A percentile compares a stretch with the other conserved stretches of the same genome.
Conservation (phyloP, 805 yeast species). For the Spencermartinsiella europaea region DNA sequence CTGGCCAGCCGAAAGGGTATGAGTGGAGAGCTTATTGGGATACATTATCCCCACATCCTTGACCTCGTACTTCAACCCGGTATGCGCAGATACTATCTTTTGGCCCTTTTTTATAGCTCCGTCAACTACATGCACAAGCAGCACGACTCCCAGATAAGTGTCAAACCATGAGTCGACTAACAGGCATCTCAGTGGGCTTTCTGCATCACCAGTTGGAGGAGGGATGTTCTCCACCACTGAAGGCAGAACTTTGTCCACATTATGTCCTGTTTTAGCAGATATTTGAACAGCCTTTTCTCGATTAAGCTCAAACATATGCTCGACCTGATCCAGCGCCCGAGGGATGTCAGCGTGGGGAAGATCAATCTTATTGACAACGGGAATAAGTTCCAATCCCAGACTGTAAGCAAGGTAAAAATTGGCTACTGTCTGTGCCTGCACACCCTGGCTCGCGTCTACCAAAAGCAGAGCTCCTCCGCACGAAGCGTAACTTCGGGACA, state of each 20-base stretch:
- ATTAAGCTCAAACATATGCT: slow-evolving; percentile 73
- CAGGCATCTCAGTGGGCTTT: slow-evolving; percentile 60
- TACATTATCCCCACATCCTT: slow-evolving; percentile 95
- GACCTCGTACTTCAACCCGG: slow-evolving; percentile 71
- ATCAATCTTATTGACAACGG: slow-evolving; percentile 90
- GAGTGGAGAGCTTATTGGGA: slow-evolving; percentile 73
- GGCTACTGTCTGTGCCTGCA: slow-evolving; percentile 98
- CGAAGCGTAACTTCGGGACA: slow-evolving; percentile 87
- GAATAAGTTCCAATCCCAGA: slow-evolving; percentile 73
- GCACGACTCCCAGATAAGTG: slow-evolving; percentile 82
- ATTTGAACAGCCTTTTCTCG: slow-evolving; percentile 71
- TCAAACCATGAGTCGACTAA: slow-evolving; percentile 99
- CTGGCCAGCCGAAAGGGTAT: slow-evolving; percentile 74
- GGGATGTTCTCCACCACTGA: slow-evolving; percentile 78
- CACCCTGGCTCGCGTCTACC: slow-evolving; percentile 95
- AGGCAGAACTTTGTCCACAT: slow-evolving; percentile 76
- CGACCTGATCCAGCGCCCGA: slow-evolving; percentile 78
- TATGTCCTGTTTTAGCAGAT: slow-evolving; percentile 86
- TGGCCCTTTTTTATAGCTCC: slow-evolving; percentile 73
- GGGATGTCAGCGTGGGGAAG: slow-evolving; percentile 81
- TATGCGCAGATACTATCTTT: slow-evolving; percentile 71
- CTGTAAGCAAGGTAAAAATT: slow-evolving; percentile 88
- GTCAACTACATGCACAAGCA: slow-evolving; percentile 79
- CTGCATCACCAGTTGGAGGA: slow-evolving; percentile 55
- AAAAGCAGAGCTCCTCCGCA: slow-evolving; percentile 89